A percentile compares a stretch with the other conserved stretches of the same genome.
phyloP scores from a whole-genome alignment of 768 basidiomycete species.

The Cubamyces sp. region DNA sequence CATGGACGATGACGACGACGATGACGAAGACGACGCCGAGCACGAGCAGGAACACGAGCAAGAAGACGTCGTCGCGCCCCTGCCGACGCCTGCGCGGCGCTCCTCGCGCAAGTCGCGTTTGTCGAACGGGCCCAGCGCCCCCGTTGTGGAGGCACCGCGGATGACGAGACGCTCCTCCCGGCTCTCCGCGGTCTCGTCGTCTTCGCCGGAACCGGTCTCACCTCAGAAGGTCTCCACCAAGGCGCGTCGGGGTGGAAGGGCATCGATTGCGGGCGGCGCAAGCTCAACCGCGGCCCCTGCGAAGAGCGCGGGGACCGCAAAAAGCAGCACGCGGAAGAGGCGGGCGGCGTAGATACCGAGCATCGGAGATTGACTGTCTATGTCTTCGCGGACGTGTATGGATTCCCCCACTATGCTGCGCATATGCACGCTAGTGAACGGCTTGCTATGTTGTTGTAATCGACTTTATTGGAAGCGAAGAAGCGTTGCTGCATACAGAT shows the following conservation, averaged over 20 bases:
- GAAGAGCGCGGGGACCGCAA: constrained; percentile 26
- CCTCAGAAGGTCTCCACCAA: constrained; percentile 25
- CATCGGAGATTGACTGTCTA: too few relatives aligned
- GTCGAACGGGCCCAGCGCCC: constrained; percentile 12
- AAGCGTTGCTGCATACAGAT: too few relatives aligned
- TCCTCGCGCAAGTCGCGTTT: constrained; percentile 27
- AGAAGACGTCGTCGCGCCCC: constrained; percentile 39
- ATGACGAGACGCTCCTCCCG: constrained; percentile 44
- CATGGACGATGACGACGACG: constrained; percentile 35
- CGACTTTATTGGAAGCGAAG: too few relatives aligned
- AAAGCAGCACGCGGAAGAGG: constrained; percentile 39
- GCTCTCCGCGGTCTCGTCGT: constrained; percentile 40
- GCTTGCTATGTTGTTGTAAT: too few relatives aligned
- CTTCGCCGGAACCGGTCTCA: constrained; percentile 38
- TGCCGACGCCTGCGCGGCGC: constrained; percentile 31
- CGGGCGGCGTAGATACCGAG: constrained; percentile 13
- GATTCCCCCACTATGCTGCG: too few relatives aligned
- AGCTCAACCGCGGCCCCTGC: constrained; percentile 8
- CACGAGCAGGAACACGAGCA: constrained; percentile 27
- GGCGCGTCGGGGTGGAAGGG: constrained; percentile 21
- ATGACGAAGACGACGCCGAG: constrained; percentile 32
- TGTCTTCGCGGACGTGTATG: neutral
- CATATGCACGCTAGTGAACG: too few relatives aligned
- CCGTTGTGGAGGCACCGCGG: constrained; percentile 31
- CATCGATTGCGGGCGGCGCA: constrained; percentile 8